A percentile compares a stretch with the other conserved stretches of the same genome.
Conservation (phyloP, 495 filamentous ascomycete genomes). For the Cercophora samala region DNA sequence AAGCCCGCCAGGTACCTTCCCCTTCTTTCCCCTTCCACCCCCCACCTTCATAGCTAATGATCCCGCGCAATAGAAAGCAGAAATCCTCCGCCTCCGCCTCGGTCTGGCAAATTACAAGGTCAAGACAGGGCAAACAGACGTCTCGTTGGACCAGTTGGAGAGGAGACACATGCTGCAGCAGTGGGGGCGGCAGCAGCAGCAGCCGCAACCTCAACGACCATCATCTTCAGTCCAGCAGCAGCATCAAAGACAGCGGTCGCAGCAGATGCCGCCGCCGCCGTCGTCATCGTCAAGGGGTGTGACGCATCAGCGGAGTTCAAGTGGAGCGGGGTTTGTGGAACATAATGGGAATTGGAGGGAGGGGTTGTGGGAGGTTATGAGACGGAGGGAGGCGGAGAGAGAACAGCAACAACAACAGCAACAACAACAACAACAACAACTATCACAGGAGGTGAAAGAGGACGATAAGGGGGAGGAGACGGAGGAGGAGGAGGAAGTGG, state of each 20-base stretch:
- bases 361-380: constrained; percentile 7
- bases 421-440: neutral
- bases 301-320: neutral
- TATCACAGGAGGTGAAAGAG: neutral
- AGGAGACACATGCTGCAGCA: constrained; percentile 23
- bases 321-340: neutral
- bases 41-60: neutral
- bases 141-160: constrained; percentile 45
- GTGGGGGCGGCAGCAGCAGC: neutral
- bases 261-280: neutral
- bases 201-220: neutral
- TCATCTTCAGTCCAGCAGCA: constrained; percentile 4
- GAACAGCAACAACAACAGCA: neutral
- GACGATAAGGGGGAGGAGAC: neutral
- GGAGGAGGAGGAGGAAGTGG: neutral
- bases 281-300: neutral
- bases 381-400: neutral
- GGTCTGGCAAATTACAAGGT: constrained; percentile 54
- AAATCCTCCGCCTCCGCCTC: constrained; percentile 49
- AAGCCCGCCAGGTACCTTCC: constrained; percentile 39
- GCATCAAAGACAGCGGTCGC: neutral
- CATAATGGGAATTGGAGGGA: constrained; percentile 1
- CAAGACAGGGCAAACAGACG: constrained; percentile 48
- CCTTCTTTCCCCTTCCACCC: neutral
- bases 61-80: constrained; percentile 40